Evolutionary conservation across 1,139 yeast genomes (phyloP).

Genomic region (Saccharomyces pastorianus): DNA sequence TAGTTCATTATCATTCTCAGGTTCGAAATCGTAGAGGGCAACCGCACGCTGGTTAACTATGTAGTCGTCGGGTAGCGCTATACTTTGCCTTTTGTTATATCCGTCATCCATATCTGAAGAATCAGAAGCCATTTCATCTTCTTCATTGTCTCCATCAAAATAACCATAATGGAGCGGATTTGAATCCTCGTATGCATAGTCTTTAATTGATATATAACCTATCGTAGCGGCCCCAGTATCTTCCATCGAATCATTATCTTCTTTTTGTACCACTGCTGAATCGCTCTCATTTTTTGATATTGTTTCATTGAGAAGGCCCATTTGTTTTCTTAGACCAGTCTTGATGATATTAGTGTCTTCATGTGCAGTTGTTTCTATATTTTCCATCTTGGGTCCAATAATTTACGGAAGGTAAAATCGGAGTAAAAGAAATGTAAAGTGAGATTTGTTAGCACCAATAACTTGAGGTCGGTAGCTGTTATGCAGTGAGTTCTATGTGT

Average conservation of each 20-base stretch:
- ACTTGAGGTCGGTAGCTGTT: background rate
- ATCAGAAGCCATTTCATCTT: constrained; percentile 13
- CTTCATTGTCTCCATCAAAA: constrained; percentile 15
- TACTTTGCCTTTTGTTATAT: constrained; percentile 35
- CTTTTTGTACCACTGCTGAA: background rate
- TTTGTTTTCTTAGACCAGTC: background rate
- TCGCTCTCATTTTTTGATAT: background rate
- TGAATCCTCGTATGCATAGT: constrained; percentile 63
- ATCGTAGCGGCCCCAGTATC: constrained; percentile 8
- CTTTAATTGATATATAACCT: constrained; percentile 47
- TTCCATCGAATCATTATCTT: constrained; percentile 6
- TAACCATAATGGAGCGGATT: constrained; percentile 64
- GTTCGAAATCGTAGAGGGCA: constrained; percentile 81
- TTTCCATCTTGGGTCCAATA: background rate
- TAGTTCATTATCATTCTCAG: constrained; percentile 92
- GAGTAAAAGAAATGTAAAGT: background rate
- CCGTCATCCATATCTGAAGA: constrained; percentile 17
- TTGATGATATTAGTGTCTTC: background rate
- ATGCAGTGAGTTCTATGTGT: background rate
- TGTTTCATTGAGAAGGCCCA: background rate
- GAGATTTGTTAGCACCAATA: background rate
- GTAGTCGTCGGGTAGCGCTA: constrained; percentile 28
- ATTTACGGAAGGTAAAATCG: background rate
- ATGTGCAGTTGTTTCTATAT: background rate
- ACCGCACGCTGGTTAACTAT: constrained; percentile 54